Evolutionary conservation across 345 rosid species (phyloP).

Genomic region (Corymbia maculata): DNA sequence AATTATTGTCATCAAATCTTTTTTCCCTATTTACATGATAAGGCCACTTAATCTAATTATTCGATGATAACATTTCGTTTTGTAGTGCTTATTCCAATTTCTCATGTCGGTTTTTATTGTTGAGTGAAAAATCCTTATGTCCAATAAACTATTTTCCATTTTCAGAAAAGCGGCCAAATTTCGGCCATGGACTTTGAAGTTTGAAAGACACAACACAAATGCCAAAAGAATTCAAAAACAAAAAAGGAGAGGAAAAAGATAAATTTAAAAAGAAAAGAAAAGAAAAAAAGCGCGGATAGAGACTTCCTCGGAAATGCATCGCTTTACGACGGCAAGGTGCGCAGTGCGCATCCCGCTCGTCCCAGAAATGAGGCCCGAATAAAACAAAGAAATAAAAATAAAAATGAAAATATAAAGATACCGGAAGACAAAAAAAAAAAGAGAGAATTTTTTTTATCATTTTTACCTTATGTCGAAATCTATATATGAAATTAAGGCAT

Average conservation of each 20-base stretch:
- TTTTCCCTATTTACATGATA: background rate
- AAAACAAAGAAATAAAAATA: background rate
- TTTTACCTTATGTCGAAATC: no score
- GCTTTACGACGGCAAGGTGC: background rate
- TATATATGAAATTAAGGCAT: no score
- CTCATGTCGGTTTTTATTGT: no score
- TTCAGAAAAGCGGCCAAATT: background rate
- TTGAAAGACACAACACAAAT: background rate
- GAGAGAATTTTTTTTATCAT: no score
- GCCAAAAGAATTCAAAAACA: background rate
- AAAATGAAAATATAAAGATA: background rate
- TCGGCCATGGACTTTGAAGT: background rate
- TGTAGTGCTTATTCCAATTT: rapidly evolving
- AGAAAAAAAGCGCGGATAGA: background rate
- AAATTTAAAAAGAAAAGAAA: background rate
- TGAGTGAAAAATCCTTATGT: no score
- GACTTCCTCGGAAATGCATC: background rate
- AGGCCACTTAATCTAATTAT: rapidly evolving
- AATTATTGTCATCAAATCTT: background rate
- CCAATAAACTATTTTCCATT: no score
- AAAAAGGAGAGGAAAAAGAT: background rate
- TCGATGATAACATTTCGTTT: rapidly evolving
- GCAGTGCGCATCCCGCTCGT: background rate
- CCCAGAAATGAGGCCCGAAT: background rate
- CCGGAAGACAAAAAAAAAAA: background rate